Conservation (phyloP, 805 yeast species). For the Isabelozyma pseudorhagii region DNA sequence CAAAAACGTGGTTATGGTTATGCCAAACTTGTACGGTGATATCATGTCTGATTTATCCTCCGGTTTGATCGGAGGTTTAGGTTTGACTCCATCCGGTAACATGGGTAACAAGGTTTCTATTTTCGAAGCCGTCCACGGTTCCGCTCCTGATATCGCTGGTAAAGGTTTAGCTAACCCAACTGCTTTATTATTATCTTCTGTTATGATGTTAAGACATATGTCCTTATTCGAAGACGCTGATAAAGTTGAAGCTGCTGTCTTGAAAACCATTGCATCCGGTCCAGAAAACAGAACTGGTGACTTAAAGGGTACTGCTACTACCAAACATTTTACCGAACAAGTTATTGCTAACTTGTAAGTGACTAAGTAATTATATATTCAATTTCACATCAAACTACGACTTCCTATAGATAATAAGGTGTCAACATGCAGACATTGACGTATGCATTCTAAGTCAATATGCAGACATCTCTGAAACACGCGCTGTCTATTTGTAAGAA, state of each 20-base stretch:
- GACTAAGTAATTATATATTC: background rate
- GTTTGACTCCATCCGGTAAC: conserved; percentile 98
- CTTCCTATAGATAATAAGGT: too few relatives aligned
- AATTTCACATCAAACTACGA: background rate
- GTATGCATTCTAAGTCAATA: too few relatives aligned
- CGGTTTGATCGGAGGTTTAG: conserved; percentile 97
- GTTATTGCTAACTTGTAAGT: conserved; percentile 72
- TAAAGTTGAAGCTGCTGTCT: conserved; percentile 83
- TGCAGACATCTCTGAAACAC: too few relatives aligned
- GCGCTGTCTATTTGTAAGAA: too few relatives aligned
- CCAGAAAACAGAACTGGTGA: conserved; percentile 95
- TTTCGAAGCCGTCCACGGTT: conserved; percentile 99
- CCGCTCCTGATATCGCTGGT: conserved; percentile 99
- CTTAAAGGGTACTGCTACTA: conserved; percentile 87
- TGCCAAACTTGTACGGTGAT: conserved; percentile 99
- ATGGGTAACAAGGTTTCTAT: conserved; percentile 98
- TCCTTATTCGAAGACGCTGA: conserved; percentile 77
- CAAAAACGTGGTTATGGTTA: conserved; percentile 88
- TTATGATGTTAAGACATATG: conserved; percentile 99
- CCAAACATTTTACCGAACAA: conserved; percentile 86
- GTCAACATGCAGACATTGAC: too few relatives aligned
- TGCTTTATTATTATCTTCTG: conserved; percentile 90
- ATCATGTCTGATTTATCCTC: conserved; percentile 97
- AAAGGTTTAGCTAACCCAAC: conserved; percentile 99
- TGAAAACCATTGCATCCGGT: conserved; percentile 89